A percentile compares a stretch with the other conserved stretches of the same genome.
phyloP scores from a whole-genome alignment of 257 asterid genomes.

The Ajuga chamaepitys region DNA sequence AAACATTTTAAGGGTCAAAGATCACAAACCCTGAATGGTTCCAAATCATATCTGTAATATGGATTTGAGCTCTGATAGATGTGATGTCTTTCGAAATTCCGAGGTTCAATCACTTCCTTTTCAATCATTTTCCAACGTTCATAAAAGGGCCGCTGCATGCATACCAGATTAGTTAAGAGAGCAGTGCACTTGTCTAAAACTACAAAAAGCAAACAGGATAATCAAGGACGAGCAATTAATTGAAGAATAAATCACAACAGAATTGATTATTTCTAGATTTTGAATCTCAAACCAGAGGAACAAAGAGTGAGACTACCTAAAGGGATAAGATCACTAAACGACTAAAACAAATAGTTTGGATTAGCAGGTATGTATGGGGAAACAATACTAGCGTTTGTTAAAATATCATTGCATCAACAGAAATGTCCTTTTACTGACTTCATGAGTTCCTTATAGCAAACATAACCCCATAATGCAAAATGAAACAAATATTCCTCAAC shows the following conservation, averaged over 20 bases:
- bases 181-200: neutral
- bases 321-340: neutral
- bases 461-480: neutral
- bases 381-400: neutral
- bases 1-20: slow-evolving; percentile 13
- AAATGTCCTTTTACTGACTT: neutral
- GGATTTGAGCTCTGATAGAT: slow-evolving; percentile 59
- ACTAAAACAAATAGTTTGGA: neutral
- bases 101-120: slow-evolving; percentile 89
- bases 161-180: slow-evolving; percentile 8
- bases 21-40: slow-evolving; percentile 82
- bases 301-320: neutral
- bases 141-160: slow-evolving; percentile 74
- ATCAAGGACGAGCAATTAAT: no score
- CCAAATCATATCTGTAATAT: slow-evolving; percentile 80
- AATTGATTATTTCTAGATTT: neutral
- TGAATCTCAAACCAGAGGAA: neutral
- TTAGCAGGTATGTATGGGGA: neutral
- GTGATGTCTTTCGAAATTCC: slow-evolving; percentile 61
- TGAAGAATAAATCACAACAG: no score
- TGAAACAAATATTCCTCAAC: neutral
- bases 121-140: slow-evolving; percentile 98
- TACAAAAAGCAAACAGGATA: neutral
- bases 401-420: neutral
- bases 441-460: neutral